Evolutionary conservation across 208 protist genomes (phyloP).

Genomic region (Naegleria gruberi): DNA sequence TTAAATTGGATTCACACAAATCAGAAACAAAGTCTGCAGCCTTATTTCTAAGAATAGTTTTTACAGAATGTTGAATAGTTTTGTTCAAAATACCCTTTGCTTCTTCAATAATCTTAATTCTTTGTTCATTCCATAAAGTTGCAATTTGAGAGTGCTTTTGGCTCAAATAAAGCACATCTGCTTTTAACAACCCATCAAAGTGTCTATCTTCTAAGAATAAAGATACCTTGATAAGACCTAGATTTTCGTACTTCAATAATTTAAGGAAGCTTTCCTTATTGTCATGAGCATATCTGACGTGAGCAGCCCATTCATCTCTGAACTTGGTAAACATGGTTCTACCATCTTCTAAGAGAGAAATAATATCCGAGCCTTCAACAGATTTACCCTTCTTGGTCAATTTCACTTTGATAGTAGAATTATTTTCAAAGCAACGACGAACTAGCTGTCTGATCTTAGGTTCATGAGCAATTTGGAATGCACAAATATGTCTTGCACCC

Average conservation of each 20-base stretch:
- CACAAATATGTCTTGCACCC: conserved; percentile 24
- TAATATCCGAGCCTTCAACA: not conserved
- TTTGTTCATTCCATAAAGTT: conserved; percentile 36
- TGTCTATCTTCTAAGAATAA: conserved; percentile 20
- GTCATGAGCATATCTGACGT: not conserved
- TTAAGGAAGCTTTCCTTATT: not conserved
- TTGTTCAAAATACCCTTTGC: not conserved
- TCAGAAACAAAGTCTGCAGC: not conserved
- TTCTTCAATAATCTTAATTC: conserved; percentile 28
- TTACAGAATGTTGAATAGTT: conserved; percentile 24
- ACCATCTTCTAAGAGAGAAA: not conserved
- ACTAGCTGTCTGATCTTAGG: conserved; percentile 26
- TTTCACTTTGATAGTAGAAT: conserved; percentile 17
- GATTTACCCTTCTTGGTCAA: conserved; percentile 27
- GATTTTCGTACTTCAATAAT: conserved; percentile 28
- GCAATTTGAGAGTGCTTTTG: not conserved
- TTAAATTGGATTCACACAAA: not conserved
- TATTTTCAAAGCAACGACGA: conserved; percentile 15
- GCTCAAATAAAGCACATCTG: conserved; percentile 10
- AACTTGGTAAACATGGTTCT: not conserved
- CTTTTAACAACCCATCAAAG: conserved; percentile 12
- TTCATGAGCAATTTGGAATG: conserved; percentile 35
- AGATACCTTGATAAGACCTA: conserved; percentile 28
- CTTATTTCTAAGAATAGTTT: conserved; percentile 28
- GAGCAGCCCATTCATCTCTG: not conserved